Evolutionary conservation across 768 basidiomycete genomes (phyloP).

Genomic region (Tulasnella sp.): DNA sequence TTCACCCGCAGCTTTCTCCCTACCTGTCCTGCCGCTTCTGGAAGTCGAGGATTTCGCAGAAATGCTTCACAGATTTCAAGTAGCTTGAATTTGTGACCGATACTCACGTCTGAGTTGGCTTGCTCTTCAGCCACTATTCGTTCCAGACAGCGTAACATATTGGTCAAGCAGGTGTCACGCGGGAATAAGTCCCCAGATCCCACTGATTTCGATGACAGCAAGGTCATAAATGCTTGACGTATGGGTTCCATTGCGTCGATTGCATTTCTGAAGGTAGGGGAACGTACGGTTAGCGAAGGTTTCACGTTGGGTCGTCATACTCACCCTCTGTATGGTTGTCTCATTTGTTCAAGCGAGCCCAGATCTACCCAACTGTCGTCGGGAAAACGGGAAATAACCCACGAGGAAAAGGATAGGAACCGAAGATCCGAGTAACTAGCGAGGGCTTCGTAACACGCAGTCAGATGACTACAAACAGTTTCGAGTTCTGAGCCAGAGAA

Average conservation of each 20-base stretch:
- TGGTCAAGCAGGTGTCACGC: background rate
- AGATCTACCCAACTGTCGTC: background rate
- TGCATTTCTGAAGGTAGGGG: background rate
- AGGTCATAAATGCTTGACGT: background rate
- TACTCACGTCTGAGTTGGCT: background rate
- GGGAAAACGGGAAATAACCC: background rate
- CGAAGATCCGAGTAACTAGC: background rate
- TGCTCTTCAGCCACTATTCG: background rate
- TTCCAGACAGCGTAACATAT: background rate
- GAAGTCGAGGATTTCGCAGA: background rate
- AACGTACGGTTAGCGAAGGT: background rate
- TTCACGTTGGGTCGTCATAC: background rate
- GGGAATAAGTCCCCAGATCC: background rate
- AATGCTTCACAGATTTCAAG: background rate
- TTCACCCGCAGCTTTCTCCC: background rate
- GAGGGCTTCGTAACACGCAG: background rate
- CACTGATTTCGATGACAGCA: background rate
- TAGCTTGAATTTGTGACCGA: background rate
- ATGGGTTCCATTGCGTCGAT: background rate
- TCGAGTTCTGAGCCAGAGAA: too few relatives aligned
- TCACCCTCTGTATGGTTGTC: background rate
- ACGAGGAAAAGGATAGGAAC: background rate
- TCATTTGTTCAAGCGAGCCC: slow-evolving; percentile 31
- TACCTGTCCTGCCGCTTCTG: background rate
- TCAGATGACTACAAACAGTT: slow-evolving; percentile 30